Conservation (phyloP, 805 yeast genomes). For the Lipomyces oligophaga region DNA sequence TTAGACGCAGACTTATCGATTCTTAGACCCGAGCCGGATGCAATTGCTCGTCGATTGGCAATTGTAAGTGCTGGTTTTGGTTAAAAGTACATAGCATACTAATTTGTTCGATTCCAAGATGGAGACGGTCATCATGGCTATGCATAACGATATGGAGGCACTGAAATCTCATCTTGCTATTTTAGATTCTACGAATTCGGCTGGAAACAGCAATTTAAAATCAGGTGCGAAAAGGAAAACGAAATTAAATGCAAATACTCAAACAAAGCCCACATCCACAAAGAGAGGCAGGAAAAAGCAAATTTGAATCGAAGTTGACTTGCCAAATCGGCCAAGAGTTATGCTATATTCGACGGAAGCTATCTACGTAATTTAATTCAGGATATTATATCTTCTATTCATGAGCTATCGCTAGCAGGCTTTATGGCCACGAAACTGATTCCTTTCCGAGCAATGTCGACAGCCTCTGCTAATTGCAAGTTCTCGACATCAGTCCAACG, state of each 20-base stretch:
- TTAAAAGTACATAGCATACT: no score
- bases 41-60: constrained; percentile 26
- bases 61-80: constrained; percentile 13
- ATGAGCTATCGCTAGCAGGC: constrained; percentile 5
- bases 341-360: no score
- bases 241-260: neutral
- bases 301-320: no score
- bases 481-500: constrained; percentile 54
- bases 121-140: constrained; percentile 29
- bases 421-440: constrained; percentile 54
- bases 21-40: constrained; percentile 21
- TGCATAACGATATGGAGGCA: constrained; percentile 26
- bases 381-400: neutral
- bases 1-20: constrained; percentile 21
- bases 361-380: no score
- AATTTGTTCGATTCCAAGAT: constrained; percentile 11
- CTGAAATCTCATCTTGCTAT: constrained; percentile 6
- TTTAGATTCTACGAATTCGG: no score
- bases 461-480: constrained; percentile 46
- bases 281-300: no score
- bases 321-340: no score
- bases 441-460: constrained; percentile 56
- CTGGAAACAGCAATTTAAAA: no score
- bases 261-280: no score
- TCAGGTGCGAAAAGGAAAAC: neutral